Evolutionary conservation across 805 yeast genomes (phyloP).

Genomic region (Ogataea philodendri): DNA sequence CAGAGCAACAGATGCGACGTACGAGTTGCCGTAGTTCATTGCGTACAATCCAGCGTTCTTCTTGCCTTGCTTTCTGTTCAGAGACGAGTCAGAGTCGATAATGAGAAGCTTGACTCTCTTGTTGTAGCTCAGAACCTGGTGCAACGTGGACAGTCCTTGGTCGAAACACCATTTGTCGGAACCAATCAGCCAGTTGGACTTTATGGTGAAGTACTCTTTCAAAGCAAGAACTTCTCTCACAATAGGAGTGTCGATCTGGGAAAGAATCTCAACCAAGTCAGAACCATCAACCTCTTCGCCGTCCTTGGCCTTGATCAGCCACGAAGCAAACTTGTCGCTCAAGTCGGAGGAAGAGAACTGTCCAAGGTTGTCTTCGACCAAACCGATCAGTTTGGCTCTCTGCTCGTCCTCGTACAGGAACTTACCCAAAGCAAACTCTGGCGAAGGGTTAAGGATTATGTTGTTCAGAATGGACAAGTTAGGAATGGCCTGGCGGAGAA

Average conservation of each 20-base stretch:
- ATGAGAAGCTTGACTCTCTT: slow-evolving; percentile 80
- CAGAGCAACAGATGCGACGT: slow-evolving; percentile 92
- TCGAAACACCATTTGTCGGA: slow-evolving; percentile 96
- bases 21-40: slow-evolving; percentile 85
- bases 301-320: slow-evolving; percentile 58
- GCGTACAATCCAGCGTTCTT: slow-evolving; percentile 94
- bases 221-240: slow-evolving; percentile 40
- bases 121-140: slow-evolving; percentile 66
- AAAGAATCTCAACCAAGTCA: slow-evolving; percentile 33
- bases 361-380: slow-evolving; percentile 46
- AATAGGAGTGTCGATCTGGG: slow-evolving; percentile 41
- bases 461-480: slow-evolving; percentile 54
- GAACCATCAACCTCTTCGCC: slow-evolving; percentile 32
- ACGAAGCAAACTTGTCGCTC: slow-evolving; percentile 58
- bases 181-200: slow-evolving; percentile 80
- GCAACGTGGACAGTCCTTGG: slow-evolving; percentile 88
- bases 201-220: slow-evolving; percentile 44
- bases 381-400: slow-evolving; percentile 42
- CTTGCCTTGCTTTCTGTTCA: slow-evolving; percentile 56
- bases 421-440: slow-evolving; percentile 86
- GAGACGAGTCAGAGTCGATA: slow-evolving; percentile 79
- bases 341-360: slow-evolving; percentile 46
- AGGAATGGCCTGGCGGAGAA: slow-evolving; percentile 58
- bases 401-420: slow-evolving; percentile 58
- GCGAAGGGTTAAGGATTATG: slow-evolving; percentile 59